Percentiles rank a stretch among this genome's conserved stretches.
Conservation (phyloP, 805 yeast genomes). For the Tetrapisispora arboricola region DNA sequence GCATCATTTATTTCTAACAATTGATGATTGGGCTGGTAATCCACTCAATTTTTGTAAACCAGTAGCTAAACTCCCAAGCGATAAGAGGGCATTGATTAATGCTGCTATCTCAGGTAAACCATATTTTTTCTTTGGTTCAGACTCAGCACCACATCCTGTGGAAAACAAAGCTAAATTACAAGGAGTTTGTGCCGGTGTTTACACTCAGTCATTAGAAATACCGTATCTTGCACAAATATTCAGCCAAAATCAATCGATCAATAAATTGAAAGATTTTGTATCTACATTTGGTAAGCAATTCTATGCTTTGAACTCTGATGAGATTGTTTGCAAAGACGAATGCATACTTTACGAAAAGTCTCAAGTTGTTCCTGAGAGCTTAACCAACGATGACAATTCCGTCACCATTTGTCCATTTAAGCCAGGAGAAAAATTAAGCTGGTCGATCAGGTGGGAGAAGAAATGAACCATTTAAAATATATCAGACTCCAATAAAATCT, state of each 20-base stretch:
- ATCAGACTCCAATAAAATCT: too few relatives aligned
- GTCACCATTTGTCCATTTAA: slow-evolving; percentile 70
- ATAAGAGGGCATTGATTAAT: slow-evolving; percentile 63
- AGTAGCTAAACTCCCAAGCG: slow-evolving; percentile 87
- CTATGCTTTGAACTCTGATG: slow-evolving; percentile 45
- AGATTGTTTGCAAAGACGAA: slow-evolving; percentile 37
- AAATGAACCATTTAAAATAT: background rate
- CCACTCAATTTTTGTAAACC: slow-evolving; percentile 96
- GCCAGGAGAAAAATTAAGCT: slow-evolving; percentile 65
- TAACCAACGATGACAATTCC: slow-evolving; percentile 33
- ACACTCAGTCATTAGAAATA: slow-evolving; percentile 74
- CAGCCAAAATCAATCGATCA: slow-evolving; percentile 52
- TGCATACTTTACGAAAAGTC: slow-evolving; percentile 46
- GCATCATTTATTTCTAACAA: slow-evolving; percentile 80
- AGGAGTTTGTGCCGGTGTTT: slow-evolving; percentile 98
- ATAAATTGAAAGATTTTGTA: slow-evolving; percentile 63
- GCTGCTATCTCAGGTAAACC: slow-evolving; percentile 92
- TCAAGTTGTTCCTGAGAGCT: slow-evolving; percentile 48
- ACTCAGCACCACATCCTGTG: slow-evolving; percentile 94
- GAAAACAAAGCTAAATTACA: slow-evolving; percentile 62
- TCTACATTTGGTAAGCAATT: slow-evolving; percentile 62
- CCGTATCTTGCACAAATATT: slow-evolving; percentile 83
- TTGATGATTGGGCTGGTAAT: slow-evolving; percentile 95
- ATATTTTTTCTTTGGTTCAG: slow-evolving; percentile 93
- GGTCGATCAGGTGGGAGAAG: slow-evolving; percentile 63